Evolutionary conservation across 2,329 filamentous ascomycete species (phyloP), one percentile per base, ranked within the genome.

Genomic region (Dactylonectria macrodidyma): DNA sequence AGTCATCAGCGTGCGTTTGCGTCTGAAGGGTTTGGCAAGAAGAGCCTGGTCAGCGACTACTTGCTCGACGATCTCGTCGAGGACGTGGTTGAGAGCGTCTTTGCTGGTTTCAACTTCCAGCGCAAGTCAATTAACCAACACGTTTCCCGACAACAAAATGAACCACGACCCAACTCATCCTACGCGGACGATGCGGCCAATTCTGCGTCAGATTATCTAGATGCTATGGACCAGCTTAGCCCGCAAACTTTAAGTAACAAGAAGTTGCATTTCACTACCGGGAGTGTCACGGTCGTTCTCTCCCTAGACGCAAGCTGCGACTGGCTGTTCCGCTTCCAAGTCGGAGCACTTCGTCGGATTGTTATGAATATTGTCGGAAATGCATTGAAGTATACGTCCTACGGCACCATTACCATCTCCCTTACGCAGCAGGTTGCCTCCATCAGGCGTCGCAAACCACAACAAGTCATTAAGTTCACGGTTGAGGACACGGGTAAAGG

Each of bases 401-500:
- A 63, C 0, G 82, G 82, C 2, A 71, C 74, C 0, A 78, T 83
- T 54, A 73, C 72, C 5, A 72, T 82, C 1, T 71, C 69, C 0
- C 67, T 82, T 1, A 69, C 68, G 0, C 80, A 78, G 46, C 62
- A 65, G 16, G 66, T 24, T 3, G 26, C 36, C 3, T 51, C 41
- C 11, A 59, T 22, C 50, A 71, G 19, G 4, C 14, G 34, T 4
- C 44, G 38, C 1, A 65, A 51, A 7, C 65, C 60, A 0, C 66
- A 73, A n/a, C 59, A 65, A 7, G 63, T 68, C 9, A 69, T 80
- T 3, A 76, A 71, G 0, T 72, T 90, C 7, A 86, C 83, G 0
- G 86, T 93, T 2, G 82, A 84, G 0, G 91, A 93, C 71, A 91
- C 91, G 0, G 92, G 91, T 1, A 85, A 85, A 50, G 92, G 91